Percentiles rank a stretch among this genome's conserved stretches.
These are phyloP conservation scores for Pyricularia grisea DNA, from an alignment of 2,329 filamentous ascomycete species.

Conservation along the genomic window DNA sequence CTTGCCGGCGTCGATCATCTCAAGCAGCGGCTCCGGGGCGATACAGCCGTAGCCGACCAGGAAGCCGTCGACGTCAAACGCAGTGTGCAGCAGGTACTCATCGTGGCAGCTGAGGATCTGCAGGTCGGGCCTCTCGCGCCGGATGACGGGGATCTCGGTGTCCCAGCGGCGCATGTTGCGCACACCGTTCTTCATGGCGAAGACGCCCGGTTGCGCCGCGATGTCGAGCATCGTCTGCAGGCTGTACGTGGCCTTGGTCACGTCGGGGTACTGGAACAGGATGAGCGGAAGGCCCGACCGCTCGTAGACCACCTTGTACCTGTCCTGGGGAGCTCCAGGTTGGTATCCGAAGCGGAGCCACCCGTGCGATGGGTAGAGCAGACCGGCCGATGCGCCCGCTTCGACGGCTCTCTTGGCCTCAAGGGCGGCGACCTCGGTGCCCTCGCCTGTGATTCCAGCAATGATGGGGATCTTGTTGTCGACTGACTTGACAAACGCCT, in stretches of 20 bases:
- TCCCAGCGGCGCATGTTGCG: slow-evolving; percentile 49
- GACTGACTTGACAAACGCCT: slow-evolving; percentile 39
- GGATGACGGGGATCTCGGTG: slow-evolving; percentile 43
- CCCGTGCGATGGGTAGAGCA: slow-evolving; percentile 42
- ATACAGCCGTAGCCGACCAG: slow-evolving; percentile 45
- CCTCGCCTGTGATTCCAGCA: slow-evolving; percentile 42
- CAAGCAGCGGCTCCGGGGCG: slow-evolving; percentile 37
- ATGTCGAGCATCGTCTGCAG: slow-evolving; percentile 43
- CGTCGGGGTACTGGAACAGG: slow-evolving; percentile 44
- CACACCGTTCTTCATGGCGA: slow-evolving; percentile 48
- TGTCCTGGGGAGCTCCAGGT: slow-evolving; percentile 39
- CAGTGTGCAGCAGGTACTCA: slow-evolving; percentile 41
- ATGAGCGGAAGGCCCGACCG: slow-evolving; percentile 38
- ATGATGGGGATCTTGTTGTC: slow-evolving; percentile 40
- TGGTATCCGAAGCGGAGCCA: slow-evolving; percentile 48
- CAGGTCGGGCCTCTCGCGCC: slow-evolving; percentile 34
- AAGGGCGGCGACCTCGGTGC: slow-evolving; percentile 40
- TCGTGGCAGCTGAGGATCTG: slow-evolving; percentile 42
- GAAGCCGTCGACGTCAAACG: slow-evolving; percentile 42
- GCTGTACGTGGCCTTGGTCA: slow-evolving; percentile 41
- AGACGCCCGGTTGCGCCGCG: slow-evolving; percentile 38
- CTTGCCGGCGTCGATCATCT: slow-evolving; percentile 41
- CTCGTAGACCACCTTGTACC: slow-evolving; percentile 40
- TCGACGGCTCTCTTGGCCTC: slow-evolving; percentile 13
- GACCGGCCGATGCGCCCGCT: slow-evolving; percentile 37